Base-by-base conservation (phyloP, 2,329 filamentous ascomycete genomes). In the Rosellinia necatrix region DNA sequence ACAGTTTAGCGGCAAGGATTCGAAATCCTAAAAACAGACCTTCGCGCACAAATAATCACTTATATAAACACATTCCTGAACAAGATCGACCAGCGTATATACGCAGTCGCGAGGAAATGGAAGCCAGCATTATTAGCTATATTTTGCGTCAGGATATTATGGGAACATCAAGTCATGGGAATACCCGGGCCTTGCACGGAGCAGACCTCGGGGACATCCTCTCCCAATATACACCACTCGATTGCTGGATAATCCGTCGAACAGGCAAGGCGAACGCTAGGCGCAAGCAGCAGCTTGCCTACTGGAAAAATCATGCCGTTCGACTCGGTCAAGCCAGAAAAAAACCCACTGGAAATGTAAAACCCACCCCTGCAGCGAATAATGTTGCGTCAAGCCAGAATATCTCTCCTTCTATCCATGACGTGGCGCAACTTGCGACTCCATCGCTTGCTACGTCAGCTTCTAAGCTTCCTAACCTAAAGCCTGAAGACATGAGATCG, bases 1-100 rank as follows among this genome's bases (percentile, higher is more conserved):
- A 42, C 19, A 25, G 37, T 25, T 15, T 48, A 8, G 46, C 43
- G n/a, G 41, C 56, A 2, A 48, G 34, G 8, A 61, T 63, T 22
- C 38, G 59, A 22, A 61, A 57, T 19, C 59, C 61, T 4, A 47
- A 47, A 12, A 61, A 63, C 30, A 43, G 61, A 9, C 61, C 50
- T 5, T 52, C 50, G 12, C 54, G 54, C 10, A 34, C 51, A 3
- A 52, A 22, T 22, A 19, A 58, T 7, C 50, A 60, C 5, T 44
- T 62, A 12, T 62, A 49, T 17, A 56, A 56, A 22, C 22, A 53
- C 32, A 17, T 57, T 19, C 48, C 54, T 4, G 41, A 21, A 8
- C 21, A 34, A 5, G n/a, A 7, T 15, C 54, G 50, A 3, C 35
- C 2, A 3, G 17, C 29, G 1, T 34, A 51, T 24, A 50, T 56